Evolutionary conservation across 2,329 filamentous ascomycete genomes (phyloP).

Genomic region (Orbilia blumenaviensis): DNA sequence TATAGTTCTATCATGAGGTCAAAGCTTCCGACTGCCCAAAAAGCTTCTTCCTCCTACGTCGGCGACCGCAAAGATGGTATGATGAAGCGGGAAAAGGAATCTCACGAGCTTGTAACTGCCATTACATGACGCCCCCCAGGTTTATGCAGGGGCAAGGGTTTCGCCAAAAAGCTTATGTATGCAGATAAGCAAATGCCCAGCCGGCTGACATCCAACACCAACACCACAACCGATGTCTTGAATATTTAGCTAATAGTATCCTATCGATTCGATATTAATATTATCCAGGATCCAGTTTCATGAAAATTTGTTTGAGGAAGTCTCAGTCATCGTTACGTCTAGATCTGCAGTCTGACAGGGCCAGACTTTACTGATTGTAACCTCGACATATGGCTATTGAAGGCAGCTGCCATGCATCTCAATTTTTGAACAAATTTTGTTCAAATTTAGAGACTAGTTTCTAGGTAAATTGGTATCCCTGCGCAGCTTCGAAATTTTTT

Average conservation of each 20-base stretch:
- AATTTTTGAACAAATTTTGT: background rate
- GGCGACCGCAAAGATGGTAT: constrained; percentile 19
- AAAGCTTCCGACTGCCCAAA: background rate
- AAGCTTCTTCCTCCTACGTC: background rate
- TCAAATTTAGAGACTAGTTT: constrained; percentile 5
- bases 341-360: constrained; percentile 13
- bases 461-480: background rate
- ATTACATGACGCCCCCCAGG: constrained; percentile 6
- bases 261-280: constrained; percentile 6
- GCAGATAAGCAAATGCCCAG: constrained; percentile 47
- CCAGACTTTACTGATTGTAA: background rate
- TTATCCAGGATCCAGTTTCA: background rate
- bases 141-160: constrained; percentile 41
- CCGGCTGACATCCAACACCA: constrained; percentile 34
- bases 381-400: background rate
- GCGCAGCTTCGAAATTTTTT: constrained; percentile 20
- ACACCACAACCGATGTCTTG: constrained; percentile 14
- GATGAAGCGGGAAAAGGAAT: constrained; percentile 15
- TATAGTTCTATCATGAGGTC: background rate
- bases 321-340: background rate
- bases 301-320: background rate
- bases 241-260: background rate
- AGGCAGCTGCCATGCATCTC: background rate
- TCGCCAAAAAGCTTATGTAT: constrained; percentile 49
- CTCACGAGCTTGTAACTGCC: constrained; percentile 1